Evolutionary conservation across 192 early-diverging fungal species (phyloP).

Genomic region (Coemansia brasiliensis): DNA sequence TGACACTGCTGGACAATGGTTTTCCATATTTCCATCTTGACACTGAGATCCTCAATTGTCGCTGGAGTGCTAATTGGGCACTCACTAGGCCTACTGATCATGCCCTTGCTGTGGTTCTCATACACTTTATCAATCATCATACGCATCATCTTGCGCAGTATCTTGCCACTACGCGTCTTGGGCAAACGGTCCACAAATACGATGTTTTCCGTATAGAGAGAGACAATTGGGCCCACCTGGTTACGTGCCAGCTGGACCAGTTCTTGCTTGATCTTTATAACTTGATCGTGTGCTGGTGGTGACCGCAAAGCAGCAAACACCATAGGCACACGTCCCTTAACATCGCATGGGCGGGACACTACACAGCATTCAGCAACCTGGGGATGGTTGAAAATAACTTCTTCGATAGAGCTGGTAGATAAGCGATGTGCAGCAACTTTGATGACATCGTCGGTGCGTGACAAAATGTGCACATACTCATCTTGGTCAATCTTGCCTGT

Average conservation of each 20-base stretch:
- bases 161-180: constrained; percentile 85
- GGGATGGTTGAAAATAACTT: constrained; percentile 66
- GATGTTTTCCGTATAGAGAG: constrained; percentile 68
- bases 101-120: constrained; percentile 28
- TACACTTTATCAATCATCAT: constrained; percentile 67
- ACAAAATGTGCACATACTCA: constrained; percentile 70
- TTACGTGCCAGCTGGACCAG: constrained; percentile 62
- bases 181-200: constrained; percentile 69
- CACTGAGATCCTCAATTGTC: constrained; percentile 78
- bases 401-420: constrained; percentile 76
- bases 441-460: constrained; percentile 77
- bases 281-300: background rate
- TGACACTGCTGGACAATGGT: constrained; percentile 11
- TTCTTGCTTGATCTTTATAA: constrained; percentile 43
- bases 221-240: constrained; percentile 81
- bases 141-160: constrained; percentile 74
- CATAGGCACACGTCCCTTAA: constrained; percentile 71
- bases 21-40: constrained; percentile 54
- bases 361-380: constrained; percentile 70
- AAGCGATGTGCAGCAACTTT: constrained; percentile 87
- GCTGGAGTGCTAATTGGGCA: constrained; percentile 63
- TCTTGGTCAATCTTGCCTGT: constrained; percentile 76
- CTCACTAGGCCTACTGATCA: constrained; percentile 1
- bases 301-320: constrained; percentile 59
- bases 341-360: constrained; percentile 62